Conservation (phyloP, 106 monocot species). For the Iris macrosiphon region DNA sequence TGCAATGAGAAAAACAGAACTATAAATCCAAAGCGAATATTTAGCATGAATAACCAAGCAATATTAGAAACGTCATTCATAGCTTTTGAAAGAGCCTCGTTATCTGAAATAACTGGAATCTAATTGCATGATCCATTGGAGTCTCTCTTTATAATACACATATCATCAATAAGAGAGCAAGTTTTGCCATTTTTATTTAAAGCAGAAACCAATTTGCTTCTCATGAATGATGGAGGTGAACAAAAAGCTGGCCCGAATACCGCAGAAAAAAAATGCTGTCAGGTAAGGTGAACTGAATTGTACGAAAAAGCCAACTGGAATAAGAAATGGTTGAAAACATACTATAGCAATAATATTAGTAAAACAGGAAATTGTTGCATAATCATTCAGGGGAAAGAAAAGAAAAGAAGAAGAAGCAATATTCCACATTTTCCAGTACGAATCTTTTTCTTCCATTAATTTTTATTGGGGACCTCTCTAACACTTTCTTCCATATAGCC, state of each 20-base stretch:
- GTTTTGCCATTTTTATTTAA: conserved; percentile 35
- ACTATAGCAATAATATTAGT: too few relatives aligned
- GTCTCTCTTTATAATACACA: conserved; percentile 30
- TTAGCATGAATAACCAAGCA: background rate
- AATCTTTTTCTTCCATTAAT: too few relatives aligned
- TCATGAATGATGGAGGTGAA: conserved; percentile 17
- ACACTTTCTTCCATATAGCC: too few relatives aligned
- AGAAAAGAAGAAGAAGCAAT: too few relatives aligned
- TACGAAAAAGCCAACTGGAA: too few relatives aligned
- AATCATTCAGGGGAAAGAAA: too few relatives aligned
- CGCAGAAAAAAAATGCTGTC: too few relatives aligned
- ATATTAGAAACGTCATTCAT: conserved; percentile 35
- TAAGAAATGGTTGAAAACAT: too few relatives aligned
- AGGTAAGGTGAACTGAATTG: too few relatives aligned
- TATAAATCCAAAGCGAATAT: background rate
- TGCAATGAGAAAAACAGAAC: conserved; percentile 8
- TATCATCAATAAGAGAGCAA: conserved; percentile 45
- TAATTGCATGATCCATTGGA: conserved; percentile 48
- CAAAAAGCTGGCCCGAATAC: conserved; percentile 46
- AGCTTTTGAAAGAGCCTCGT: conserved; percentile 41
- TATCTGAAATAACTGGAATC: conserved; percentile 39
- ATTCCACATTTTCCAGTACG: too few relatives aligned
- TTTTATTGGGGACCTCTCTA: too few relatives aligned
- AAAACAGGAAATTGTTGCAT: too few relatives aligned
- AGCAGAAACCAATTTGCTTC: conserved; percentile 36